Evolutionary conservation across 352 stramenopile species (phyloP), one percentile per base, ranked within the genome.

Genomic region (Phytophthora citricola): DNA sequence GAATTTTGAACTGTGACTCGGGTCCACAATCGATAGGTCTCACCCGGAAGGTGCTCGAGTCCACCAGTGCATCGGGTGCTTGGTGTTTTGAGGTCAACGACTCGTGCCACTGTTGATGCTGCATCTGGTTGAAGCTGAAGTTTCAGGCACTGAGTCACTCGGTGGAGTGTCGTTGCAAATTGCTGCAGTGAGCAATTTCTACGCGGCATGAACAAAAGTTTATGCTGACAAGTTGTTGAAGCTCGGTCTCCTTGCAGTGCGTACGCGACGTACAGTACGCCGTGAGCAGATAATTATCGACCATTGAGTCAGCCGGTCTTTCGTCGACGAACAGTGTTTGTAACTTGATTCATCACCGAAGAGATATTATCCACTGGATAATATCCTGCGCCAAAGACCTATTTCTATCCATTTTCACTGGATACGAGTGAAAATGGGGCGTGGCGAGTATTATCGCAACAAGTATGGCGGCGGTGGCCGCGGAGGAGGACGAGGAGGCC

Each of bases 401-500:
- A 54, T 45, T 47, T 57, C 20, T 47, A 57, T 34, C 12, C 34
- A 50, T 57, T 50, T 63, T 57, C 36, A 63, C 34, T 58, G 57
- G 56, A 63, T 48, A 39, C 32, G 26, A 14, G 17, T 12, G 7
- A 43, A 55, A 68, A 94, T 94, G 87, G 87, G 85, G n/a, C 83
- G 86, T 27, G 90, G 90, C 24, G 87, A 95, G 64, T 96, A 89
- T 51, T 97, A 96, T 60, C 91, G 90, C 73, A 94, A 95, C 79
- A 97, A 96, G 71, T 97, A 92, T 58, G 89, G 85, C 51, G 68
- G 81, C 50, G 75, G 83, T 49, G 79, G 82, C 1, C 65, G 76
- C 22, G 77, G 73, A 10, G 50, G 65, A 44, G 58, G 66, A 17
- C 58, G 74, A 40, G 50, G 45, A 29, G 46, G 59, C 10, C 58